Base-by-base conservation (phyloP, 192 early-diverging fungal genomes). In the Gryganskiella cystojenkinii region DNA sequence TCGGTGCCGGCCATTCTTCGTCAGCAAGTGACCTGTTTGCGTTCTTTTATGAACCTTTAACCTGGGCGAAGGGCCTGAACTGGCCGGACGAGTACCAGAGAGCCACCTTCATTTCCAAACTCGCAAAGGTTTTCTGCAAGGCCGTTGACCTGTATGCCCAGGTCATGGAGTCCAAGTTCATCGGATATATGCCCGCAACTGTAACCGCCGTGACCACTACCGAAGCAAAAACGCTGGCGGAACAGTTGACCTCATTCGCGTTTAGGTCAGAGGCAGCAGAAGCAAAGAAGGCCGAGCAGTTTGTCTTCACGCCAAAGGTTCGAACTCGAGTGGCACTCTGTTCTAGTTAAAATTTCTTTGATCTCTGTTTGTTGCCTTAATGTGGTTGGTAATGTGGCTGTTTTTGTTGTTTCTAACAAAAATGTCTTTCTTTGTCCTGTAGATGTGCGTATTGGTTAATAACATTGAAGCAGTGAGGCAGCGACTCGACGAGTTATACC, bases 21-120 rank as follows among this genome's bases (percentile, higher is more conserved):
- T 95, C 93, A 3, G 88, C 94, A 33, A 82, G 91, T 20, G 93
- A 95, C 70, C 61, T 95, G 6, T 95, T 95, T 74, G 87, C 88
- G n/a, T 88, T 87, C 51, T 94, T 94, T 74, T 85, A 93, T 59
- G 84, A 87, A 56, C 89, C 90, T 5, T 63, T 94, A 51, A 85
- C 87, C 19, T 95, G 92, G 65, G 67, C 95, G 13, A 86, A 88
- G 45, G 83, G 87, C 52, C 61, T 95, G 42, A 82, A 90, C 44
- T 93, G 86, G 85, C 85, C 84, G 10, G 85, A 92, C 51, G 74
- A 85, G 15, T 71, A 73, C 19, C 88, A 91, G 61, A 64, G 83
- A 34, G 89, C 92, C 28, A 80, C 82, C 4, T 87, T 95, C 63
- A 84, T 89, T 46, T 87, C 87, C 7, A 84, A 75, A 27, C 86